Evolutionary conservation across 2,329 filamentous ascomycete species (phyloP), one percentile per base, ranked within the genome.

Genomic region (Colletotrichum falcatum): DNA sequence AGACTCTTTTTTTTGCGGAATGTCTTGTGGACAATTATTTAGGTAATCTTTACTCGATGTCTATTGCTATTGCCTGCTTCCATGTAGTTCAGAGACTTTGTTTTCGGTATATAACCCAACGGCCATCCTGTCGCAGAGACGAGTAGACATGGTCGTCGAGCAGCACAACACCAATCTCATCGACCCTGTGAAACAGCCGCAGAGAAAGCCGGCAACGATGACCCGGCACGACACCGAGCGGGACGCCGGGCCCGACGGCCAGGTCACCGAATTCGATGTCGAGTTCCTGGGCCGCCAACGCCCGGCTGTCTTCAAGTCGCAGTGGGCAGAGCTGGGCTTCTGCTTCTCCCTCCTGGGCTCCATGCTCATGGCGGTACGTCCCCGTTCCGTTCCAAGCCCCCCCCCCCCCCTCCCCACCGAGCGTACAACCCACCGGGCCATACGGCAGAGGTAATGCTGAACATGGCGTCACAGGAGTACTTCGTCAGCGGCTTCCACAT

Each of bases 401-500:
- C 16, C 11, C 8, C 11, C 4, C 11, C 5, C 30, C 20, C 39
- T 16, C 5, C 3, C 8, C 11, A 5, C 35, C 9, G 35, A 42
- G 39, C 18, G 18, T 20, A 7, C 18, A 20, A 42, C 12, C 14
- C 35, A 39, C 14, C 37, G 37, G n/a, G n/a, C n/a, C n/a, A n/a
- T n/a, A n/a, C n/a, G 12, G 16, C 23, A 39, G 6, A n/a, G n/a
- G n/a, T n/a, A n/a, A 26, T 5, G 11, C 58, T 66, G 33, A 66
- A 28, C 37, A n/a, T 11, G 7, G 7, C 7, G 2, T 14, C 7
- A 67, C 74, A 87, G 83, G 92, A 95, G 81, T 95, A 91, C 79
- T 92, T 91, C 77, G 87, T 95, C 61, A 92, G 90, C 56, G 94
- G 94, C 39, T 96, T 95, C 78, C 88, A 87, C 70, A 91, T 92